Evolutionary conservation across 1,284 basidiomycete genomes (phyloP), one percentile per base, ranked within the genome.

Genomic region (Melampsora americana): DNA sequence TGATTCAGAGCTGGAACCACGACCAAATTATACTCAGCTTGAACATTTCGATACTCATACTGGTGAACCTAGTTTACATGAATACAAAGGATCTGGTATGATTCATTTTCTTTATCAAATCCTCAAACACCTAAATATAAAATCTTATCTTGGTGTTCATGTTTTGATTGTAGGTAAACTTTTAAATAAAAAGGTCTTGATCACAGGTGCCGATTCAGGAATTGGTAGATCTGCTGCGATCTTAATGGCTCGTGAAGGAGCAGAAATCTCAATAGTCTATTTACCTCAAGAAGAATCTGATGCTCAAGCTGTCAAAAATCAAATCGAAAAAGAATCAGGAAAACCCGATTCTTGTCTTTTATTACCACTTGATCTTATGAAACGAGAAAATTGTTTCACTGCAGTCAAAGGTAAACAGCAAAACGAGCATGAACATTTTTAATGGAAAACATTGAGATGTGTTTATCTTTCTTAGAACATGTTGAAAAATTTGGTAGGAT

Each of bases 181-280:
- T 20, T 81, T 85, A 80, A 87, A 86, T 48, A 89, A 89, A 83
- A 86, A 85, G 16, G 87, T 87, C 4, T 83, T 90, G 67, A 83
- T 90, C 77, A 89, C 85, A 6, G 85, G 86, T 46, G 86, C 85
- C 39, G 86, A 88, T 80, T 86, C 85, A 35, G 87, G 88, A n/a
- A 89, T 89, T 69, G 89, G 89, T 9, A 85, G 88, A 32, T 82
- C 86, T 0, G 87, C 86, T 0, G 88, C 88, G 9, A 85, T 88
- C 77, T 85, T 87, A 81, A 88, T 88, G 79, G 88, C 88, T 0
- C 84, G 88, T 20, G 88, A 90, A 80, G 89, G 89, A 1, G 85
- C 86, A 18, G 87, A 88, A 67, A 85, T 90, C n/a, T 88, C 88
- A 0, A 87, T 90, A 77, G 85, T 85, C n/a, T 86, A 89, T 81